These are phyloP conservation scores for Viridothelium virens DNA, from an alignment of 495 filamentous ascomycete genomes.

Conservation along the genomic window DNA sequence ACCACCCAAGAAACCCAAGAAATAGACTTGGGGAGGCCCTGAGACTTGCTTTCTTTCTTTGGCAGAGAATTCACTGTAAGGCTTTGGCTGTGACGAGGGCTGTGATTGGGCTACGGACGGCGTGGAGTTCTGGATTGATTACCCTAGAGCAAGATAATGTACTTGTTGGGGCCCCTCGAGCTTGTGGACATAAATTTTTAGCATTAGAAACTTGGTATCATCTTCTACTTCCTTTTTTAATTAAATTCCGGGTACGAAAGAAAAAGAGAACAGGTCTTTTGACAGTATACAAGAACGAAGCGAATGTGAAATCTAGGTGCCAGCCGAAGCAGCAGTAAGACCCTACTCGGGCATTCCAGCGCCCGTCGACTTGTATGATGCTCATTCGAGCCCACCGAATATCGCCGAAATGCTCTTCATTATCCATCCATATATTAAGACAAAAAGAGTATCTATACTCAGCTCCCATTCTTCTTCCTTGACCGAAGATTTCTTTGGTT, in stretches of 20 bases:
- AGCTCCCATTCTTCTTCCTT: slow-evolving; percentile 1
- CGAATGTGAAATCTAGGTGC: slow-evolving; percentile 3
- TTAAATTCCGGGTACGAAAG: background rate
- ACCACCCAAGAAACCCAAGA: background rate
- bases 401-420: background rate
- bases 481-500: background rate
- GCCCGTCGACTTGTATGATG: background rate
- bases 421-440: background rate
- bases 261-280: background rate
- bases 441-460: background rate
- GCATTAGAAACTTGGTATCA: background rate
- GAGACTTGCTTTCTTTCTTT: background rate
- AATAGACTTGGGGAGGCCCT: background rate
- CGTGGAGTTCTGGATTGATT: background rate
- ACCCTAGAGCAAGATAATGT: background rate
- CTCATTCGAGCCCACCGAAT: background rate
- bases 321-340: background rate
- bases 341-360: background rate
- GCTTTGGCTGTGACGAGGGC: background rate
- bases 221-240: background rate
- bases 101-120: background rate
- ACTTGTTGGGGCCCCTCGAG: too few relatives aligned
- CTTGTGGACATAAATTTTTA: background rate
- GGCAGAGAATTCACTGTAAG: background rate
- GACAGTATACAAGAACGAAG: background rate